These are phyloP conservation scores for Heterobasidion annosum DNA, from an alignment of 1,284 basidiomycete species.

Conservation along the genomic window DNA sequence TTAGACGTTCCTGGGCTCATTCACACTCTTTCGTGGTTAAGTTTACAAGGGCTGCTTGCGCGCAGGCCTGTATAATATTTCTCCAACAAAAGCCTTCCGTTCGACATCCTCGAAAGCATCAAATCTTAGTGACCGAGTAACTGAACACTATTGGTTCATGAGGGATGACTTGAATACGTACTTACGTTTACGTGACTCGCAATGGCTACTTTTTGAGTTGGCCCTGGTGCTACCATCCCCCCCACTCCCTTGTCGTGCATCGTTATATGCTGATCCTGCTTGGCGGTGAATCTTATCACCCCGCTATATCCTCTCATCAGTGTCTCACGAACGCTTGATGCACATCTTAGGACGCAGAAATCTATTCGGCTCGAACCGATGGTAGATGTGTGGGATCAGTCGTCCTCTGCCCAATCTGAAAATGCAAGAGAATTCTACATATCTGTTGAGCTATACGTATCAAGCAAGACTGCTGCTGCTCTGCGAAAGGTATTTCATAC, in stretches of 20 bases:
- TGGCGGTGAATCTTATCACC: too few relatives aligned
- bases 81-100: too few relatives aligned
- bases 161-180: background rate
- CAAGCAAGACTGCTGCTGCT: conserved; percentile 39
- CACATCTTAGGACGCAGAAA: background rate
- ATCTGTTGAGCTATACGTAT: conserved; percentile 56
- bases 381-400: conserved; percentile 8
- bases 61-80: background rate
- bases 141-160: too few relatives aligned
- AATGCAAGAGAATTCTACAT: conserved; percentile 32
- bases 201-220: too few relatives aligned
- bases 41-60: background rate
- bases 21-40: conserved; percentile 4
- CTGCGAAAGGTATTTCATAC: conserved; percentile 46
- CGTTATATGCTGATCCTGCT: too few relatives aligned
- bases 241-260: too few relatives aligned
- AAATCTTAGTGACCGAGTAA: too few relatives aligned
- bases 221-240: too few relatives aligned
- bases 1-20: conserved; percentile 4
- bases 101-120: too few relatives aligned
- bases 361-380: conserved; percentile 1
- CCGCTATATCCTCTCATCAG: too few relatives aligned
- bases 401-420: conserved; percentile 3
- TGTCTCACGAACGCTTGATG: too few relatives aligned
- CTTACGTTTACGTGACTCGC: background rate